Base-by-base conservation (phyloP, 75 land plant species). In the Sequoiadendron giganteum region DNA sequence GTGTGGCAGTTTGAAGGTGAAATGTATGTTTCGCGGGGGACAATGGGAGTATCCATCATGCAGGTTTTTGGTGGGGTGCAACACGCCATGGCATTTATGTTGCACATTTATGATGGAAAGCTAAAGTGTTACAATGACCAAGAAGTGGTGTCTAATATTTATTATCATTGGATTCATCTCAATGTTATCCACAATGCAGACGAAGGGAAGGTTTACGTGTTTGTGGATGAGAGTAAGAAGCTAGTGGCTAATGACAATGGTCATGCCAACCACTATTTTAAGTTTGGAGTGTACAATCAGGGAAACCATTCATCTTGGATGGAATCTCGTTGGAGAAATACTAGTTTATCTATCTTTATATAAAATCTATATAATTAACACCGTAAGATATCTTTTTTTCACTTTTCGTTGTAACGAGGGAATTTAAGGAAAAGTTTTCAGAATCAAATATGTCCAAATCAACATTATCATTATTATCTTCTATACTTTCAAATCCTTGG, bases 1-100 rank as follows among this genome's bases (percentile, higher is more conserved):
- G 43, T 42, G 43, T 91, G 92, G 92, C 92, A 91, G 76, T 91
- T 91, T 43, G 92, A 91, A 43, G 92, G 84, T 2, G 87, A 91
- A 11, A 61, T 83, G 34, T 91, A 54, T 49, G 89, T 91, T 2
- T 85, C 89, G 34, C 43, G 48, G 87, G 38, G 84, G 39, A 88
- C 86, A 19, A 25, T 86, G 45, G 91, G 91, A 5, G 81, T 86
- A 18, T 86, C 80, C 70, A 84, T 92, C 39, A 90, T 92, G 90
- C 93, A 92, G 34, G 73, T 90, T 0, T 89, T 88, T 25, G 88
- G 92, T 0, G 89, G 84, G 8, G 54, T 34, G 21, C n/a, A 10
- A 1, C 36, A 28, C 48, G 91, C 91, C 28, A 88, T 91, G 42
- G 87, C 93, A 3, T 16, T 88, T 38, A 89, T 89, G 88, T 42